Evolutionary conservation across 495 filamentous ascomycete genomes (phyloP).

Genomic region (Peziza echinospora): DNA sequence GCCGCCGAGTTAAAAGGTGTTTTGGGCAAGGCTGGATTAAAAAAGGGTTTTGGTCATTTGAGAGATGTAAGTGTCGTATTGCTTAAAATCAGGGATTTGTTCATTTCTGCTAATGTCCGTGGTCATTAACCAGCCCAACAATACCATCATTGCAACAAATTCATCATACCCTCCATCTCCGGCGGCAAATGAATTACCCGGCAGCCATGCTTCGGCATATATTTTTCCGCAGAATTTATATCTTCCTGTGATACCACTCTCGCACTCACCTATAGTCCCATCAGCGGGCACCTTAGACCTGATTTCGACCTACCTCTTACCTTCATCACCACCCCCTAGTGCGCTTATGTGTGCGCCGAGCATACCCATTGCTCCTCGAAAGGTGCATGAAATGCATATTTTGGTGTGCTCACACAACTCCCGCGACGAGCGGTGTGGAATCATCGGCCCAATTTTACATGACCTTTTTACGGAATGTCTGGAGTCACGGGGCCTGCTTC

Average conservation of each 20-base stretch:
- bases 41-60: neutral
- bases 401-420: conserved; percentile 70
- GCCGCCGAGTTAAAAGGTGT: conserved; percentile 48
- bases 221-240: neutral
- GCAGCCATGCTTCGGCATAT: neutral
- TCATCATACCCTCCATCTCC: neutral
- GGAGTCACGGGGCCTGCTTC: conserved; percentile 7
- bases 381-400: conserved; percentile 45
- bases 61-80: neutral
- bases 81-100: too few species aligned
- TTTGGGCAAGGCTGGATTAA: neutral
- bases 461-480: conserved; percentile 41
- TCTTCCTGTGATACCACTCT: neutral
- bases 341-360: neutral
- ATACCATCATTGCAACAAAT: neutral
- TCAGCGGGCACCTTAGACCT: neutral
- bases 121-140: neutral
- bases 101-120: too few species aligned
- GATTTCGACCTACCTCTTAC: neutral
- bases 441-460: conserved; percentile 50
- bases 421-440: conserved; percentile 59
- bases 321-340: neutral
- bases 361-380: conserved; percentile 13
- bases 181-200: neutral
- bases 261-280: neutral